phyloP scores from a whole-genome alignment of 176 grass and related monocot genomes.

The Hordeum marinum region DNA sequence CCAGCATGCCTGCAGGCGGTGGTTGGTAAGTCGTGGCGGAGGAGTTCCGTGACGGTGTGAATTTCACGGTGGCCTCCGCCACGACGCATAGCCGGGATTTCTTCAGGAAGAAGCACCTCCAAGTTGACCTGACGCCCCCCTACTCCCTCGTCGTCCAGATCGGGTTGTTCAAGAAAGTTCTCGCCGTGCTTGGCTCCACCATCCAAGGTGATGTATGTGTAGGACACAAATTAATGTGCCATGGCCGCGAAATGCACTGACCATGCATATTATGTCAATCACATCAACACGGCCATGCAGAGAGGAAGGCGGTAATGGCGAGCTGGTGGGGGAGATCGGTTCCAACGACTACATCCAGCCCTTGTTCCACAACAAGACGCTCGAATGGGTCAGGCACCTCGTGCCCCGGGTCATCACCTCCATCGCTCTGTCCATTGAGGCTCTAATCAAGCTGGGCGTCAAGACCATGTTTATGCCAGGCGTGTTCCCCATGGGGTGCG shows the following conservation, averaged over 20 bases:
- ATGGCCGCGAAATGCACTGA: no score
- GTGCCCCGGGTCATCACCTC: no score
- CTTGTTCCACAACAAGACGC: constrained; percentile 29
- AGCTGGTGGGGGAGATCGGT: constrained; percentile 55
- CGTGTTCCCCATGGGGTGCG: no score
- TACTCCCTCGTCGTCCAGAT: constrained; percentile 64
- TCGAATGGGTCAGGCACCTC: no score
- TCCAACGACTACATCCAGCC: constrained; percentile 64
- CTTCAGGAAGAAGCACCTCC: constrained; percentile 45
- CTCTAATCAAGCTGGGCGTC: no score
- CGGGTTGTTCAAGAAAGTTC: constrained; percentile 50
- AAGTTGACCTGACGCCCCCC: constrained; percentile 30
- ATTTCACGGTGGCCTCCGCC: constrained; percentile 66
- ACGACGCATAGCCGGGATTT: constrained; percentile 50
- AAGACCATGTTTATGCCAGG: no score
- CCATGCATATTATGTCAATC: no score
- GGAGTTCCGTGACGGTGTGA: constrained; percentile 56
- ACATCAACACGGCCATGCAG: no score
- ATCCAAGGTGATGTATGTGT: constrained; percentile 17
- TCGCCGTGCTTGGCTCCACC: constrained; percentile 25
- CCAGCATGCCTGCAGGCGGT: constrained; percentile 33
- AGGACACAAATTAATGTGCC: no score
- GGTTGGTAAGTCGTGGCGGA: not conserved
- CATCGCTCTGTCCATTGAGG: no score
- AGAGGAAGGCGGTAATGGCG: constrained; percentile 20